These are phyloP conservation scores for Pyrenochaeta sp. DNA, from an alignment of 2,329 filamentous ascomycete species.

Conservation along the genomic window DNA sequence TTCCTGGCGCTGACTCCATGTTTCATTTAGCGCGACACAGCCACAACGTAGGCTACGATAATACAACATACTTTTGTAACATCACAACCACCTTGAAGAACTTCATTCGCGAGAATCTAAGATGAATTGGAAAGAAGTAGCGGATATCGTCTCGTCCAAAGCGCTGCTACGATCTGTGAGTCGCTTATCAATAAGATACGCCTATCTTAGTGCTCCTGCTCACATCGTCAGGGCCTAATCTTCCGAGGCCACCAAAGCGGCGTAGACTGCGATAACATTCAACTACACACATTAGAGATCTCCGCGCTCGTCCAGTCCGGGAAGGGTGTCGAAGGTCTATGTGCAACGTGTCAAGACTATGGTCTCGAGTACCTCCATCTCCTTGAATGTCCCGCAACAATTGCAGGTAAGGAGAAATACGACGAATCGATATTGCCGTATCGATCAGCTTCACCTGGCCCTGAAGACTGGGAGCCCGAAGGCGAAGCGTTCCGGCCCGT, in stretches of 20 bases:
- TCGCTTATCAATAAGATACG: background rate
- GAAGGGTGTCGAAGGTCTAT: background rate
- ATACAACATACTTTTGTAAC: no score
- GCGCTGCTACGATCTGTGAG: background rate
- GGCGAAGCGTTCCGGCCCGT: background rate
- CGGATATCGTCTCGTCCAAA: background rate
- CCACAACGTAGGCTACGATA: no score
- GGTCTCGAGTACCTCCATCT: conserved; percentile 1
- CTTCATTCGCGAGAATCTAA: no score
- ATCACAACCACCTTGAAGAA: no score
- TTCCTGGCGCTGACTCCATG: background rate
- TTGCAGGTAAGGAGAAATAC: background rate
- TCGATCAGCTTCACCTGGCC: background rate
- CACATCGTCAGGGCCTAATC: background rate
- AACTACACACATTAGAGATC: background rate
- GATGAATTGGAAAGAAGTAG: background rate
- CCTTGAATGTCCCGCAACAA: background rate
- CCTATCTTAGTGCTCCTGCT: background rate
- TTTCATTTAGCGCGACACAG: background rate
- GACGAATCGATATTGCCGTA: background rate
- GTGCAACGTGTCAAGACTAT: background rate
- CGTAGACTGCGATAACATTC: background rate
- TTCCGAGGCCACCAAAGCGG: background rate
- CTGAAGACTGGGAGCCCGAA: background rate
- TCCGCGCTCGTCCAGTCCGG: background rate